Conservation (phyloP, 352 stramenopile species). For the Phytopythium cucurbitacearum region DNA sequence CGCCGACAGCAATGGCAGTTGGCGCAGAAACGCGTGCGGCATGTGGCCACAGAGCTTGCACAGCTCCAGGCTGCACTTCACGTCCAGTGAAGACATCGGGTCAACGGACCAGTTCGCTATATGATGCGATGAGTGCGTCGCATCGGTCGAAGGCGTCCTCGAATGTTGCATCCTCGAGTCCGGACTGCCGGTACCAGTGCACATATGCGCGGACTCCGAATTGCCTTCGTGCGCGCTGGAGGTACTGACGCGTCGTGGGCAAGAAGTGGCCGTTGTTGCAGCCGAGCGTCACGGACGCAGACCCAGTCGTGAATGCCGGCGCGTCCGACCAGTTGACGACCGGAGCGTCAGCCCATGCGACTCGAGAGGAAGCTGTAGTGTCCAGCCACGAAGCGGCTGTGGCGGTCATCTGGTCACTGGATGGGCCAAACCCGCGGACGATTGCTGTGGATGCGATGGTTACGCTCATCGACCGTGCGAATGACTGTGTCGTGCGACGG, state of each 20-base stretch:
- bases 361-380: slow-evolving; percentile 13
- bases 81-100: neutral
- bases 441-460: slow-evolving; percentile 21
- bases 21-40: slow-evolving; percentile 1
- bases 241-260: slow-evolving; percentile 26
- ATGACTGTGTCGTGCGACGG: slow-evolving; percentile 17
- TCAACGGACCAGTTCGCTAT: slow-evolving; percentile 32
- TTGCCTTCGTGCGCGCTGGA: slow-evolving; percentile 42
- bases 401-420: slow-evolving; percentile 7
- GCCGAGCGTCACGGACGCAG: slow-evolving; percentile 32
- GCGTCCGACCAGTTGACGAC: too few relatives aligned
- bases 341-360: slow-evolving; percentile 10
- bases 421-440: slow-evolving; percentile 17
- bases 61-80: neutral
- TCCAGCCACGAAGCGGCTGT: slow-evolving; percentile 13
- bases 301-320: too few relatives aligned
- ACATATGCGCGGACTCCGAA: slow-evolving; percentile 41
- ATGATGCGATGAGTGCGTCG: slow-evolving; percentile 30
- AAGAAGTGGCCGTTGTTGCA: slow-evolving; percentile 50
- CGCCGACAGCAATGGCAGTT: slow-evolving; percentile 1
- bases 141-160: slow-evolving; percentile 35
- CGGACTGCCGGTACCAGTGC: slow-evolving; percentile 62
- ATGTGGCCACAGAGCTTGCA: slow-evolving; percentile 2
- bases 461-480: slow-evolving; percentile 10
- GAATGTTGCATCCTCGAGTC: slow-evolving; percentile 48